These are phyloP conservation scores for Wickerhamomyces chambardii DNA, from an alignment of 805 yeast genomes.

Conservation along the genomic window DNA sequence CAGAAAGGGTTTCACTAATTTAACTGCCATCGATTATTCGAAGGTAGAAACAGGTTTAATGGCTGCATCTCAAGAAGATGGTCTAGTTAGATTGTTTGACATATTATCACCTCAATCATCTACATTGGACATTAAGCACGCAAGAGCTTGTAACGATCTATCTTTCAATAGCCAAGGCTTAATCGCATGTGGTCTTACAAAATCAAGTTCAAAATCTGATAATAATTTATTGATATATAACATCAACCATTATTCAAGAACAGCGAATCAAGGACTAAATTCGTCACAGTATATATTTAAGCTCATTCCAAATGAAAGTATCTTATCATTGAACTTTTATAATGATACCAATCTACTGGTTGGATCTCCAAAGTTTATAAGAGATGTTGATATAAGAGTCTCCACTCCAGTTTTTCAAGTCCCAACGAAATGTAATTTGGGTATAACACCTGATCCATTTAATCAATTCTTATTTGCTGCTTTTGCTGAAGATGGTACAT, in stretches of 20 bases:
- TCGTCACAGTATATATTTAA: constrained; percentile 43
- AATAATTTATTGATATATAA: constrained; percentile 78
- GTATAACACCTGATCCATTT: constrained; percentile 61
- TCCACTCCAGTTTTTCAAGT: constrained; percentile 62
- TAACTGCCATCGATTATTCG: constrained; percentile 63
- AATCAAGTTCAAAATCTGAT: constrained; percentile 53
- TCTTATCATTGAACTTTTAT: constrained; percentile 59
- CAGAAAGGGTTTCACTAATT: constrained; percentile 55
- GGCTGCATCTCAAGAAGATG: constrained; percentile 71
- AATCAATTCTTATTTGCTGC: constrained; percentile 63
- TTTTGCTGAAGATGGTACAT: constrained; percentile 74
- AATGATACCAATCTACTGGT: constrained; percentile 55
- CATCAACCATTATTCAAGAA: constrained; percentile 45
- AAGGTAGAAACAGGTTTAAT: constrained; percentile 43
- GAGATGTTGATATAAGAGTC: constrained; percentile 69
- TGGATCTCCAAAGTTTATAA: constrained; percentile 67
- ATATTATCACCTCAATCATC: constrained; percentile 27
- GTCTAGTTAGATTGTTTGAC: constrained; percentile 56
- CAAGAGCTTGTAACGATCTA: constrained; percentile 67
- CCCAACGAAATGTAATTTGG: constrained; percentile 65
- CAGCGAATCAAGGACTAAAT: constrained; percentile 34
- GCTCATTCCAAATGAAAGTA: constrained; percentile 65
- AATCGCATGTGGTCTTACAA: constrained; percentile 73
- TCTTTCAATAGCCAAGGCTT: constrained; percentile 59
- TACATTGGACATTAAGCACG: constrained; percentile 31